Evolutionary conservation across 192 early-diverging fungal species (phyloP), one percentile per base, ranked within the genome.

Genomic region (Coemansia sp.): DNA sequence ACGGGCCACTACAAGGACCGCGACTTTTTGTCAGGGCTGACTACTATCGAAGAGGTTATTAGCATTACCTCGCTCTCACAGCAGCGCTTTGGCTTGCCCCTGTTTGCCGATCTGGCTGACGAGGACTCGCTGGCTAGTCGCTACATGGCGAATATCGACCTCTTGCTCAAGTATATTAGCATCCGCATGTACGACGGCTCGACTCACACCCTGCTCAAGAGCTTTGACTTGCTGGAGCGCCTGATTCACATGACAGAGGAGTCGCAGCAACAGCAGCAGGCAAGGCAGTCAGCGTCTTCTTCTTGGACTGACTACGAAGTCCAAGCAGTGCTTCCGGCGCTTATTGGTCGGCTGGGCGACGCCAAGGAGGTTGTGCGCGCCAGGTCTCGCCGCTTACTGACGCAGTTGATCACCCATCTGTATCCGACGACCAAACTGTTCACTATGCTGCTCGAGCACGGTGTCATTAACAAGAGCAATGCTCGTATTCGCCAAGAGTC

Each of bases 161-260:
- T 96, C 10, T 67, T 95, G 41, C 83, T 96, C 39, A 95, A 95
- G 62, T 96, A 95, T 68, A 64, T 93, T 43, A 95, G 93, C 24
- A 78, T 96, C 18, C 88, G 95, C 13, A 93, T 96, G 83, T 93
- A 91, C 75, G 95, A 96, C 62, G 94, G 93, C n/a, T 93, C 90
- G 56, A 96, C 95, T 0, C 91, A 86, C 61, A 92, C 93, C 71
- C 79, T 95, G 34, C 84, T 96, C 22, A 94, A 94, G 71, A 89
- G 88, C 63, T 76, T 96, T 41, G 94, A 95, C 20, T 60, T 95
- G 7, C 73, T 94, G 3, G 91, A 96, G 70, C 90, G 90, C 43
- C 65, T 95, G 58, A 72, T 92, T 11, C 58, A 71, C 1, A 60
- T 93, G 40, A 69, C 93, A 22, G 91, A 91, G 50, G 83, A 88